Conservation (phyloP, 805 yeast species). For the Tetrapisispora namnaoensis region DNA sequence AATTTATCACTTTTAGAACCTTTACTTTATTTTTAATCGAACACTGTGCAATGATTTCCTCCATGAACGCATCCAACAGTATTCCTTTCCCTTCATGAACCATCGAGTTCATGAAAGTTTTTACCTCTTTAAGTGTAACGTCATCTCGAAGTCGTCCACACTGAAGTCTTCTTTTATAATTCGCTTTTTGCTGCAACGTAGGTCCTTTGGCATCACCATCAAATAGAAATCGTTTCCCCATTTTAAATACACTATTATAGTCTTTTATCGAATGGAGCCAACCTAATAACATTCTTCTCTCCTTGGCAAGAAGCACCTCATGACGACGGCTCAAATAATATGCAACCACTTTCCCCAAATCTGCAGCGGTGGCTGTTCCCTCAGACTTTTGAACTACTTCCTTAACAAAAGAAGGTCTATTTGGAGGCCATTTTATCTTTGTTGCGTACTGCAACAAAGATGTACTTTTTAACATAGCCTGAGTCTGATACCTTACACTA, state of each 20-base stretch:
- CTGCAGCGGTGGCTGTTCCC: not conserved
- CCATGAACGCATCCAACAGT: slow-evolving; percentile 10
- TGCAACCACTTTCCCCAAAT: not conserved
- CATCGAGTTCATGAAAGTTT: slow-evolving; percentile 13
- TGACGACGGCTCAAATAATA: not conserved
- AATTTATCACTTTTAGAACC: slow-evolving; percentile 12
- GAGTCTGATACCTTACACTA: too few relatives aligned
- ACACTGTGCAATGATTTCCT: slow-evolving; percentile 15
- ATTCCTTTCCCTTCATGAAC: slow-evolving; percentile 6
- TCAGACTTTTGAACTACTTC: not conserved
- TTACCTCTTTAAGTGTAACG: slow-evolving; percentile 9
- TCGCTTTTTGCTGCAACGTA: not conserved
- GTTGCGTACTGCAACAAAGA: not conserved
- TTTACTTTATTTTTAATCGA: slow-evolving; percentile 12
- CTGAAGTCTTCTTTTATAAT: not conserved
- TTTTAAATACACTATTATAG: not conserved
- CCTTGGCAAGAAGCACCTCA: not conserved
- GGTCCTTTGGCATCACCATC: not conserved
- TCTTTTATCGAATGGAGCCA: not conserved
- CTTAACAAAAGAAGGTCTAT: not conserved
- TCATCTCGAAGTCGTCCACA: slow-evolving; percentile 1
- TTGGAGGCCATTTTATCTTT: not conserved
- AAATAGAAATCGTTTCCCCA: not conserved
- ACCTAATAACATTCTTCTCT: not conserved
- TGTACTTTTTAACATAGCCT: not conserved